Base-by-base conservation (phyloP, 345 rosid genomes). In the Gossypium bickii region DNA sequence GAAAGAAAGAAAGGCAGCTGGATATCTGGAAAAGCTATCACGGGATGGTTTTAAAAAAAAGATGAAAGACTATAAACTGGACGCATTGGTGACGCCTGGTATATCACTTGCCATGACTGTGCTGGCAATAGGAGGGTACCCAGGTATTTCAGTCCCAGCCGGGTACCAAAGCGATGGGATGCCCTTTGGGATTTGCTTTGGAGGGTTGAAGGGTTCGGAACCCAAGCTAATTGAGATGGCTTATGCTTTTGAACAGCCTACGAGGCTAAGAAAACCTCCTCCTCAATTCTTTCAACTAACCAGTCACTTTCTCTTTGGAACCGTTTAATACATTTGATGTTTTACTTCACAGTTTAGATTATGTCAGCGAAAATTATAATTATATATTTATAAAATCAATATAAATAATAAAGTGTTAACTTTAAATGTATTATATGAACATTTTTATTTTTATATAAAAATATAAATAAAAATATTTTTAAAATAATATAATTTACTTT, bases 221-320 rank as follows among this genome's bases (percentile, higher is more conserved):
- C 85, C 85, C 2, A 85, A 78, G 78, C 84, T 83, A 15, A 85
- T 81, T 48, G 83, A 87, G 79, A 63, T 83, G 34, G 88, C 88
- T 58, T 85, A 81, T 74, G 80, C 79, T 11, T 87, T 87, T 59
- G 76, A 82, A 41, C 83, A 78, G 48, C 76, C 79, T 29, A 80
- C 80, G 1, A 60, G 24, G 81, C 45, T 68, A 15, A 77, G 87
- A 16, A 75, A 47, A 53, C 83, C 80, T 15, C 81, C 81, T 47
- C 70, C 71, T 38, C 2, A 53, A 38, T 10, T 71, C 3, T 52
- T 73, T 5, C 49, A 48, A 2, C 18, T 62, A 27, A 59, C 24
- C 38, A 41, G 7, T 22, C 56, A 59, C n/a, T 22, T 59, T 61
- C 24, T 38, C 29, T 73, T 73, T 47, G 60, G 48, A 17, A 12